Conservation (phyloP, 1,139 yeast genomes). For the Arxiozyma slooffiae region DNA sequence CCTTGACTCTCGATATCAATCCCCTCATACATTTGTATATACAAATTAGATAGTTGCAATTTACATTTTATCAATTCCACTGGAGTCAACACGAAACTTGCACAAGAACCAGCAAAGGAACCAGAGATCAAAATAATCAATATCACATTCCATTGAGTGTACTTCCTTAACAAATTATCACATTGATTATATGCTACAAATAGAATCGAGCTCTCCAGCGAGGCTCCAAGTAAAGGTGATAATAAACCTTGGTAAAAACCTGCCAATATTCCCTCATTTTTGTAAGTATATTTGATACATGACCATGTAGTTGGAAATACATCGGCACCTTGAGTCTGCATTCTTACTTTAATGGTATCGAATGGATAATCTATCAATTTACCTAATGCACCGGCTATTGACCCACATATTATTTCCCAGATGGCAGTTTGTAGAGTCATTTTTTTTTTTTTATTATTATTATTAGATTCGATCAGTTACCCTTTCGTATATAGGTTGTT, state of each 20-base stretch:
- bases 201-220: conserved; percentile 69
- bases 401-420: conserved; percentile 27
- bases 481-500: background rate
- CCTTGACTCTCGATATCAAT: background rate
- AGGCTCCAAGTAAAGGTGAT: conserved; percentile 82
- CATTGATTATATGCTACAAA: conserved; percentile 53
- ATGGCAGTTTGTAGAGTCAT: conserved; percentile 5
- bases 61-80: conserved; percentile 82
- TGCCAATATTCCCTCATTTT: conserved; percentile 51
- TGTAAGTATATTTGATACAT: conserved; percentile 53
- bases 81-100: conserved; percentile 81
- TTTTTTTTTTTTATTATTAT: background rate
- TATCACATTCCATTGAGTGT: conserved; percentile 32
- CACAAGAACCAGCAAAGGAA: conserved; percentile 71
- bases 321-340: conserved; percentile 59
- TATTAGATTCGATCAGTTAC: background rate
- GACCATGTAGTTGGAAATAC: conserved; percentile 30
- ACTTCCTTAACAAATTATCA: conserved; percentile 26
- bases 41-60: conserved; percentile 60
- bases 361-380: conserved; percentile 84
- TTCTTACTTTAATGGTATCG: conserved; percentile 82
- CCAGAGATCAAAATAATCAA: conserved; percentile 50
- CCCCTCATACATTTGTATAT: conserved; percentile 1
- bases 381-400: conserved; percentile 69
- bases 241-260: conserved; percentile 63